Base-by-base conservation (phyloP, 208 protist genomes). In the Strigomonas galati region DNA sequence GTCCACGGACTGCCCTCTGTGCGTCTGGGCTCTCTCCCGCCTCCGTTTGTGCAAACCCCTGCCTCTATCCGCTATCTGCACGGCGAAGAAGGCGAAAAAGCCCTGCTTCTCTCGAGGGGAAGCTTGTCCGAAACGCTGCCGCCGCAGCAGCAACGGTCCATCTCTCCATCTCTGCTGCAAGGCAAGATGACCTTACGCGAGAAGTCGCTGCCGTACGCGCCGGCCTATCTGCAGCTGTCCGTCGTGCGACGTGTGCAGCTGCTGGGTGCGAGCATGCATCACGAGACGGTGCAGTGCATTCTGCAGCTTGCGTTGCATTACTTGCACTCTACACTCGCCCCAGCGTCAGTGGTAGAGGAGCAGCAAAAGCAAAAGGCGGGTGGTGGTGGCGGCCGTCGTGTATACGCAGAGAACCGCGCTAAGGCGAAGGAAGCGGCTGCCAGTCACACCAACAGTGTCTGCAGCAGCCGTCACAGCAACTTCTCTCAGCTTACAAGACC, bases 261-360 rank as follows among this genome's bases (percentile, higher is more conserved):
- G 6, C 65, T 83, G 28, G 75, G 78, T 6, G 78, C 72, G 12
- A 55, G 55, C 15, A 82, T 87, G 53, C 73, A 82, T 30, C 68
- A 80, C 21, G 78, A 84, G 67, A 82, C 69, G 63, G 84, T 90
- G 60, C 70, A 78, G 55, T 66, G 67, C 6, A 74, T 90, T 35
- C 65, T 90, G 21, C 78, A 65, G 24, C 78, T 90, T 3, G 63
- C 84, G 2, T 74, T 84, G 62, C 78, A 76, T 67, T 86, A 90
- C 69, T 64, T 68, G 21, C 65, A 78, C 14, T 48, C 30, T 19
- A 27, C 59, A n/a, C 35, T 40, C 37, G 17, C 19, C 10, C 17
- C 44, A 2, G 44, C 19, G 44, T 15, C 44, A 3, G 44, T n/a
- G 17, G 15, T 21, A 5, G 44, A 21, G n/a, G 10, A 51, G 17